Conservation (phyloP, 306 rosid species). For the Acmispon strigosus region DNA sequence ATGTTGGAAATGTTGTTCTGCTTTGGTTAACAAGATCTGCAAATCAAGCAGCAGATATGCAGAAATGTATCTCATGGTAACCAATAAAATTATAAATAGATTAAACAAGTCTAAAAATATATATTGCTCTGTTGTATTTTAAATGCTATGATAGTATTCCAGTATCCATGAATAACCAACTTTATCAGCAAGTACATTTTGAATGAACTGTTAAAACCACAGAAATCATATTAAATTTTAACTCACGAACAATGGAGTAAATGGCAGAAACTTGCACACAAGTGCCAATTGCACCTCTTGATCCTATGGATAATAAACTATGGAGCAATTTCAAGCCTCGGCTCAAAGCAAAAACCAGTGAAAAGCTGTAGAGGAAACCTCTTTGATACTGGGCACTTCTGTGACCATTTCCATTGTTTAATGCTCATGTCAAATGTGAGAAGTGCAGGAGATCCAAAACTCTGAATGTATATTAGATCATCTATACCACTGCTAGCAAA, state of each 20-base stretch:
- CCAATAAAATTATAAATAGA: background rate
- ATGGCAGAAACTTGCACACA: constrained; percentile 17
- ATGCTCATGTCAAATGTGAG: constrained; percentile 59
- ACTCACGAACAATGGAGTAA: constrained; percentile 23
- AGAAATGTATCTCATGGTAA: background rate
- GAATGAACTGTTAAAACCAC: constrained; percentile 35
- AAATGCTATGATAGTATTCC: constrained; percentile 43
- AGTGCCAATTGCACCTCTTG: constrained; percentile 21
- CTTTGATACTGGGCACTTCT: constrained; percentile 77
- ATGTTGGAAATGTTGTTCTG: background rate
- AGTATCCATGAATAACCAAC: constrained; percentile 52
- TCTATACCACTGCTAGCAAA: constrained; percentile 80
- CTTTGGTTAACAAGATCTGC: background rate
- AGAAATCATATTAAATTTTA: constrained; percentile 29
- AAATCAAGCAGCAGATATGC: background rate
- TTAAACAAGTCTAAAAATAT: background rate
- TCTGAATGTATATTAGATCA: constrained; percentile 71
- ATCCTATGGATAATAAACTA: constrained; percentile 20
- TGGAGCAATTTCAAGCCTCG: constrained; percentile 74
- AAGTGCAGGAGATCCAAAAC: constrained; percentile 83
- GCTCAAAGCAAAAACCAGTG: constrained; percentile 86
- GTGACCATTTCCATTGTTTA: constrained; percentile 86
- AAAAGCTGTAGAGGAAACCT: constrained; percentile 83
- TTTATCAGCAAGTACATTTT: constrained; percentile 50
- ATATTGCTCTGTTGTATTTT: constrained; percentile 28